Percentiles rank a stretch among this genome's conserved stretches.
phyloP scores from a whole-genome alignment of 306 rosid species.

The Cucurbita pepo region DNA sequence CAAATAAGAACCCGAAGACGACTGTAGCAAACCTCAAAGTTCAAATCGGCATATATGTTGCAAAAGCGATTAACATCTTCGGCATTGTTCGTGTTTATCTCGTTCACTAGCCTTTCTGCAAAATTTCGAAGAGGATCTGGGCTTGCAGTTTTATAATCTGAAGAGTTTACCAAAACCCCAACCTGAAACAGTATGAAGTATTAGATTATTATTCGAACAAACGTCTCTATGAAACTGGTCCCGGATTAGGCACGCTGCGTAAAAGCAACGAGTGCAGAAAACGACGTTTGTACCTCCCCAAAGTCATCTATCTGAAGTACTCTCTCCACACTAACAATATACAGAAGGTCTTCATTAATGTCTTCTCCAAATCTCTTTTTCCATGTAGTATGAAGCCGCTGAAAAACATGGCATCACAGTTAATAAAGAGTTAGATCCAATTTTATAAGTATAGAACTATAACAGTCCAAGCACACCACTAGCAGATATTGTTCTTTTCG shows the following conservation, averaged over 20 bases:
- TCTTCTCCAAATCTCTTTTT: constrained; percentile 73
- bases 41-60: constrained; percentile 59
- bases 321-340: constrained; percentile 46
- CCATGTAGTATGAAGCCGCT: constrained; percentile 58
- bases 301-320: constrained; percentile 78
- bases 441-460: background rate
- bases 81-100: constrained; percentile 54
- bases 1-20: background rate
- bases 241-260: background rate
- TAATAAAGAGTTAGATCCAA: background rate
- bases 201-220: background rate
- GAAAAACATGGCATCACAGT: constrained; percentile 7
- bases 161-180: constrained; percentile 52
- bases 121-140: constrained; percentile 83
- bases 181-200: constrained; percentile 25
- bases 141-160: constrained; percentile 52
- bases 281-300: constrained; percentile 38
- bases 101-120: constrained; percentile 60
- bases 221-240: background rate
- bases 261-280: background rate
- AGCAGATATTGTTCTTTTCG: no score
- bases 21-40: constrained; percentile 45
- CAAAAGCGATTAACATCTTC: constrained; percentile 82
- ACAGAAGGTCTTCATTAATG: constrained; percentile 46
- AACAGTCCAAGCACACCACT: no score